phyloP scores from a whole-genome alignment of 306 rosid species.

The Luffa acutangula region DNA sequence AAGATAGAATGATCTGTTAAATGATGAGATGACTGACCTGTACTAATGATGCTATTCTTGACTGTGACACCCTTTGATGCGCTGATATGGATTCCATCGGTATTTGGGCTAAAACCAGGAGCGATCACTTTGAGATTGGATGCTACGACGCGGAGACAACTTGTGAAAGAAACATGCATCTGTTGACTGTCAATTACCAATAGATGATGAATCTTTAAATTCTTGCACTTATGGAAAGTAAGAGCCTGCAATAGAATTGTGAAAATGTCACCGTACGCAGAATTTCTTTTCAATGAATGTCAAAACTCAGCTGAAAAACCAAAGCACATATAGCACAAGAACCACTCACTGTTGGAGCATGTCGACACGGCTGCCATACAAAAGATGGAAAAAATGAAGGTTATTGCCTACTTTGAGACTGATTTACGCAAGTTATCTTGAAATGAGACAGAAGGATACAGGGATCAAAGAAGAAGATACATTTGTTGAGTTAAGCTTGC shows the following conservation, averaged over 20 bases:
- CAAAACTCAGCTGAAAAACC: neutral
- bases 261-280: slow-evolving; percentile 1
- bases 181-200: slow-evolving; percentile 62
- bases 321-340: slow-evolving; percentile 9
- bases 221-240: slow-evolving; percentile 70
- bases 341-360: slow-evolving; percentile 76
- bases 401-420: slow-evolving; percentile 6
- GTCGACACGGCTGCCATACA: slow-evolving; percentile 65
- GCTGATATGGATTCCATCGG: slow-evolving; percentile 93
- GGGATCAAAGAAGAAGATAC: slow-evolving; percentile 28
- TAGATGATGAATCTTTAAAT: slow-evolving; percentile 43
- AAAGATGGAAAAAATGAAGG: slow-evolving; percentile 6
- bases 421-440: slow-evolving; percentile 8
- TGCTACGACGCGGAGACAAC: slow-evolving; percentile 52
- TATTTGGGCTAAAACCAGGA: slow-evolving; percentile 72
- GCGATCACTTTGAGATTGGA: slow-evolving; percentile 57
- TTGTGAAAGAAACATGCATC: slow-evolving; percentile 67
- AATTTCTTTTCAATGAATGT: neutral
- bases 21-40: slow-evolving; percentile 37
- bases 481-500: slow-evolving; percentile 58
- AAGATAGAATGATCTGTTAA: neutral
- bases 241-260: slow-evolving; percentile 54
- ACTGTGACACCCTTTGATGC: slow-evolving; percentile 42
- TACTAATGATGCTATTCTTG: slow-evolving; percentile 41
- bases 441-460: slow-evolving; percentile 17